These are phyloP conservation scores for Saturnispora halmiae DNA, from an alignment of 805 yeast species.

Conservation along the genomic window DNA sequence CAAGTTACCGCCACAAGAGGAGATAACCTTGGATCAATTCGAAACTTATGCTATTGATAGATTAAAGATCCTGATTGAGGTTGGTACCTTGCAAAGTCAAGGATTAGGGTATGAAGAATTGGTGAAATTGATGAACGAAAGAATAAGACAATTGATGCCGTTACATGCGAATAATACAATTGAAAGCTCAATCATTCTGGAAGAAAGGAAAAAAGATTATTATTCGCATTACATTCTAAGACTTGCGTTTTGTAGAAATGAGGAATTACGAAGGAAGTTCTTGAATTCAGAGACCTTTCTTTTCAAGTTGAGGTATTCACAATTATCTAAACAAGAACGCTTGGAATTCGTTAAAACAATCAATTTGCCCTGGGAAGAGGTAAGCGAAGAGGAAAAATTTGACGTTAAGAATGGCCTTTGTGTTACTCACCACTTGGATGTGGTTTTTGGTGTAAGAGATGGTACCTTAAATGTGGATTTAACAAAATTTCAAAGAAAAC, in stretches of 20 bases:
- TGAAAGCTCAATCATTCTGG: conserved; percentile 32
- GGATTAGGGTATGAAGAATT: conserved; percentile 56
- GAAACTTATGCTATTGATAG: conserved; percentile 96
- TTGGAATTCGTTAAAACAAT: conserved; percentile 56
- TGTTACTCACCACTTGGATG: conserved; percentile 43
- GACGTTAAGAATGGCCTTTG: conserved; percentile 40
- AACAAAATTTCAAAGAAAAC: conserved; percentile 17
- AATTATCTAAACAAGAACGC: conserved; percentile 58
- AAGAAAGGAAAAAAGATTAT: conserved; percentile 79
- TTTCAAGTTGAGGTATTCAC: conserved; percentile 63
- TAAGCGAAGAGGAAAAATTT: conserved; percentile 51
- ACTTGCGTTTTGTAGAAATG: conserved; percentile 80
- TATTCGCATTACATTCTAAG: conserved; percentile 85
- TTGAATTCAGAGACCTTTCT: conserved; percentile 65
- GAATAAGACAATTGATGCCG: conserved; percentile 58
- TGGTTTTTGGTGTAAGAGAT: conserved; percentile 29
- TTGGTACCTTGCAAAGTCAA: conserved; percentile 65
- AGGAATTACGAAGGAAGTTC: conserved; percentile 75
- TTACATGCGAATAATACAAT: conserved; percentile 36
- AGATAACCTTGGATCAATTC: conserved; percentile 85
- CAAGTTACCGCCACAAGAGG: conserved; percentile 66
- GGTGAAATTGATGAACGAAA: conserved; percentile 55
- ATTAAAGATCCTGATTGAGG: conserved; percentile 69
- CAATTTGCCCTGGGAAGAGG: conserved; percentile 66
- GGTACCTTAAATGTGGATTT: conserved; percentile 20